Base-by-base conservation (phyloP, 1,284 basidiomycete genomes). In the Melampsora americana region DNA sequence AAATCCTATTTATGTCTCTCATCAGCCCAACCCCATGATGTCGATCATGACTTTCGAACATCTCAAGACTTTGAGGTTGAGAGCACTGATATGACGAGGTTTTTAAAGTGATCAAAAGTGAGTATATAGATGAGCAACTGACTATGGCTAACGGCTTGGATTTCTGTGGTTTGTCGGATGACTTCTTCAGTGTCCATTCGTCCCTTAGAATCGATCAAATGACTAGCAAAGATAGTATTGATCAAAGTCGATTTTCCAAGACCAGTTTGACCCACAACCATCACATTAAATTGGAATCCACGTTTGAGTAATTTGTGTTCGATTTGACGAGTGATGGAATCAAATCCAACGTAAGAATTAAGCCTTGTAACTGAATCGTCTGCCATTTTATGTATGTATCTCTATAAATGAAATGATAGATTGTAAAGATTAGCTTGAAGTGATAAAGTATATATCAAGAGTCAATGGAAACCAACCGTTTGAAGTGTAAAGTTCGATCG, bases 291-390 rank as follows among this genome's bases (percentile, higher is more conserved):
- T 86, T 96, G 92, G 87, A 97, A 98, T 78, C 95, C 95, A 80
- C 95, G 90, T 86, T 98, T 98, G 85, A 99, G 89, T 81, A 98
- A 90, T 88, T 98, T 99, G 87, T 94, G 91, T 87, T 99, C 95
- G 82, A 99, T 97, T 85, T 98, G 95, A 83, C 90, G 89, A 72
- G 95, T 96, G 85, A 98, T 95, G 80, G 80, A 81, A 78, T 84
- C 83, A 78, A 84, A 84, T 23, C 83, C 83, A 60, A 83, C 82
- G 69, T 82, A 83, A n/a, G 79, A 80, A 56, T 81, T 79, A n/a
- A 83, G 78, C 7, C 81, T 80, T 48, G 82, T 79, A 28, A 78
- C 67, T 35, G 77, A 48, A n/a, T 72, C 66, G 23, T 77, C 76
- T 23, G 72, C 48, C 72, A 66, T 70, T 28, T 62, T 35, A 30